These are phyloP conservation scores for Saxispiralis lemnorum DNA, from an alignment of 495 filamentous ascomycete species.

Conservation along the genomic window DNA sequence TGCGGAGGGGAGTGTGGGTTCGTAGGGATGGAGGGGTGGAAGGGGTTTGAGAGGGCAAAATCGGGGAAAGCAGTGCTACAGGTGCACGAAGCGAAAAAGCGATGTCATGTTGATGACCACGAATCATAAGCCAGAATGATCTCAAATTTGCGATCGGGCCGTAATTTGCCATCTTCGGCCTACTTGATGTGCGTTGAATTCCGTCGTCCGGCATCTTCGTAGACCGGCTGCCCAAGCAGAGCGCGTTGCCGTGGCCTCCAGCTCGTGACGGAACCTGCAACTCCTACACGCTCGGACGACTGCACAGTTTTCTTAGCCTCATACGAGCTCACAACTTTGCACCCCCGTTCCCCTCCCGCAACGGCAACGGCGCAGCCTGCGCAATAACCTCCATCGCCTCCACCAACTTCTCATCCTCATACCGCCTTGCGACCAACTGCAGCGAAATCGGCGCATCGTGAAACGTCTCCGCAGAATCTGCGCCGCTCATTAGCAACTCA, in stretches of 20 bases:
- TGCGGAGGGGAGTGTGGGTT: background rate
- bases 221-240: too few relatives aligned
- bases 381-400: conserved; percentile 24
- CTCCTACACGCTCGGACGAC: background rate
- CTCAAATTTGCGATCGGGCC: too few relatives aligned
- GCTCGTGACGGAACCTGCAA: too few relatives aligned
- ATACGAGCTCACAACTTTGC: too few relatives aligned
- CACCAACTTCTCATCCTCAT: conserved; percentile 17
- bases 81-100: too few relatives aligned
- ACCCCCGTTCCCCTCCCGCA: background rate
- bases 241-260: background rate
- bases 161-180: too few relatives aligned
- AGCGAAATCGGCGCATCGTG: conserved; percentile 15
- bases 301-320: too few relatives aligned
- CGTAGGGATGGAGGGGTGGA: background rate
- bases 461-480: conserved; percentile 22
- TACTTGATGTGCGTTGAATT: too few relatives aligned
- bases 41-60: background rate
- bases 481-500: background rate
- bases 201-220: too few relatives aligned
- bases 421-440: conserved; percentile 14
- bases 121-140: too few relatives aligned
- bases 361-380: conserved; percentile 16
- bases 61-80: too few relatives aligned
- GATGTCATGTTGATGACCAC: too few relatives aligned